Evolutionary conservation across 2,329 filamentous ascomycete species (phyloP).

Genomic region (Phoma sp.): DNA sequence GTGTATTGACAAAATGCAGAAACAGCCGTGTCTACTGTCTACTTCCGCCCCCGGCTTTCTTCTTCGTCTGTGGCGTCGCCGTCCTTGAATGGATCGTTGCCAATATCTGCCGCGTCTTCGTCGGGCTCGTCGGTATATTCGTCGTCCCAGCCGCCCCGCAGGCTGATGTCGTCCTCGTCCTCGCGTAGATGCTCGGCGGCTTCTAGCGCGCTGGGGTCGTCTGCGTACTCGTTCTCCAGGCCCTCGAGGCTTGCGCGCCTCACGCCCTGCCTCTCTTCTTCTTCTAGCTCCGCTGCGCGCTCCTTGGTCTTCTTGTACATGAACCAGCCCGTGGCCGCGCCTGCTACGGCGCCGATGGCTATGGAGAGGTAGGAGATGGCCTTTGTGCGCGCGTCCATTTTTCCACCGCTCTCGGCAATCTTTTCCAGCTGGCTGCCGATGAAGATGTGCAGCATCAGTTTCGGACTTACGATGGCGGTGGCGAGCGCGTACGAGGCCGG

Average conservation of each 20-base stretch:
- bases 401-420: conserved; percentile 81
- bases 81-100: conserved; percentile 53
- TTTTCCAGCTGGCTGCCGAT: conserved; percentile 83
- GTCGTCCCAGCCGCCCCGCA: conserved; percentile 57
- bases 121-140: conserved; percentile 52
- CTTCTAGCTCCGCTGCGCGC: conserved; percentile 57
- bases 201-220: conserved; percentile 54
- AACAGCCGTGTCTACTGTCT: background rate
- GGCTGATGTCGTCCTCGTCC: conserved; percentile 59
- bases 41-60: conserved; percentile 19
- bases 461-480: conserved; percentile 82
- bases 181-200: conserved; percentile 51
- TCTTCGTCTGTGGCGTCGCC: conserved; percentile 49
- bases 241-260: conserved; percentile 41
- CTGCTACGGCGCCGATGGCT: conserved; percentile 71
- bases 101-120: conserved; percentile 53
- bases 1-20: background rate
- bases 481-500: conserved; percentile 78
- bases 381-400: conserved; percentile 81
- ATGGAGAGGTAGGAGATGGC: conserved; percentile 86
- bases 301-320: conserved; percentile 73
- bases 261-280: conserved; percentile 51
- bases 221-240: conserved; percentile 50
- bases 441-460: conserved; percentile 90
- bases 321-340: conserved; percentile 77